Evolutionary conservation across 495 filamentous ascomycete species (phyloP), one percentile per base, ranked within the genome.

Genomic region (Stereocaulon alpinum): DNA sequence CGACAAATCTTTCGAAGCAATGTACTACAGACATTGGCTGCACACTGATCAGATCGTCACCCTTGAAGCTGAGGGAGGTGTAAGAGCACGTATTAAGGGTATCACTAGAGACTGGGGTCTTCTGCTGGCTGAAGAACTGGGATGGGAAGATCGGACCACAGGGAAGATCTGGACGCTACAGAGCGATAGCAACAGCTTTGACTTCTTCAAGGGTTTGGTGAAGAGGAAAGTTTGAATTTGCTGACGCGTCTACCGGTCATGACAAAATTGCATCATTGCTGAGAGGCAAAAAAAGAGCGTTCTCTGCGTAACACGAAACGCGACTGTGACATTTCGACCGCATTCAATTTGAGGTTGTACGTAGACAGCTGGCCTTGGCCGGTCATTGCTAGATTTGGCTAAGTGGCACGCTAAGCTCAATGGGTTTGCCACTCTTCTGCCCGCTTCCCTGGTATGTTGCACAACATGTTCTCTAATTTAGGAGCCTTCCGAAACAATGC

Each of bases 131-230:
- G 86, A 95, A 69, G 93, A 95, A 74, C 64, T 96, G 53, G 83
- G 79, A 3, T 82, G 74, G 74, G 80, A 86, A 45, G 89, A 87
- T 64, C 71, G 82, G 60, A 69, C 75, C 1, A 96, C 89, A 11
- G 91, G 92, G 1, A 85, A 80, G 69, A 76, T 86, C 45, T 91
- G 83, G 78, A 82, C 86, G 67, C 73, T 98, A 71, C 91, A 96
- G 75, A 96, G 88, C 70, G 93, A 99, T 66, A 89, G 89, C 67
- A 99, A 99, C 66, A 95, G 90, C 73, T 99, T 99, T 75, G 94
- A 99, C 74, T 99, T 96, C 73, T 92, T 96, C 71, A 85, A 78
- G 68, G 93, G 93, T 0, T 69, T 99, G 71, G 72, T 98, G 51
- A 90, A 81, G 79, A 79, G 85, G 68, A 96, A 93, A 77, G 68